These are phyloP conservation scores for Exophiala alcalophila DNA, from an alignment of 2,329 filamentous ascomycete genomes.

Conservation along the genomic window DNA sequence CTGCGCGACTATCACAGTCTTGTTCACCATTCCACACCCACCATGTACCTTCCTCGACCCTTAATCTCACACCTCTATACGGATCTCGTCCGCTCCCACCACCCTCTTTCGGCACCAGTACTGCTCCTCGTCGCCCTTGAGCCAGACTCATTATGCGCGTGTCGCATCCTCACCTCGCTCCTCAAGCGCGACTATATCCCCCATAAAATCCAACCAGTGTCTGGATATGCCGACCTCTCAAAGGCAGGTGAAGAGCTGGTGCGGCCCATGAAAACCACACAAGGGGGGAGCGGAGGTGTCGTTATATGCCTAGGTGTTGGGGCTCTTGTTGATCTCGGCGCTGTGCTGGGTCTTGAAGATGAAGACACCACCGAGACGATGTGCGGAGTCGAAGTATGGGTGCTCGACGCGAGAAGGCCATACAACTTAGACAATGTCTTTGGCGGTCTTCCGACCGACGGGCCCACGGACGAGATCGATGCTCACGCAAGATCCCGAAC, in stretches of 20 bases:
- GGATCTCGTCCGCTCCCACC: conserved; percentile 79
- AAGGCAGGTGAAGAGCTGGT: conserved; percentile 76
- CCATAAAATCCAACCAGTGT: conserved; percentile 93
- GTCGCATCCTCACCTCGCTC: conserved; percentile 87
- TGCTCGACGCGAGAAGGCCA: conserved; percentile 84
- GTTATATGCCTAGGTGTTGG: conserved; percentile 92
- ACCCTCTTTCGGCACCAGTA: conserved; percentile 87
- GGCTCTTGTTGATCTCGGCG: conserved; percentile 81
- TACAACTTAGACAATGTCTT: conserved; percentile 97
- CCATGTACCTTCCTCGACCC: conserved; percentile 90
- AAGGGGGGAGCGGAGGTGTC: conserved; percentile 80
- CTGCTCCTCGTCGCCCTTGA: conserved; percentile 82
- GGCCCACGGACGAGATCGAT: conserved; percentile 48
- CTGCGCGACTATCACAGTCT: conserved; percentile 1
- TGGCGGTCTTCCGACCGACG: conserved; percentile 53
- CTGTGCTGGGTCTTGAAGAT: conserved; percentile 70
- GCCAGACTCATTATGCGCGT: conserved; percentile 91
- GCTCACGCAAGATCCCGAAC: conserved; percentile 49
- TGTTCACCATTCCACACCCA: conserved; percentile 4
- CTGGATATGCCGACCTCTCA: conserved; percentile 86
- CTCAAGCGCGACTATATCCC: conserved; percentile 96
- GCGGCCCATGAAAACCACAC: conserved; percentile 77
- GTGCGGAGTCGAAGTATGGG: conserved; percentile 60
- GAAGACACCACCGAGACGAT: conserved; percentile 48
- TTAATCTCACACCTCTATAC: conserved; percentile 88